Percentiles rank a stretch among this genome's conserved stretches.
Conservation (phyloP, 768 basidiomycete genomes). For the Lentinula aciculospora region DNA sequence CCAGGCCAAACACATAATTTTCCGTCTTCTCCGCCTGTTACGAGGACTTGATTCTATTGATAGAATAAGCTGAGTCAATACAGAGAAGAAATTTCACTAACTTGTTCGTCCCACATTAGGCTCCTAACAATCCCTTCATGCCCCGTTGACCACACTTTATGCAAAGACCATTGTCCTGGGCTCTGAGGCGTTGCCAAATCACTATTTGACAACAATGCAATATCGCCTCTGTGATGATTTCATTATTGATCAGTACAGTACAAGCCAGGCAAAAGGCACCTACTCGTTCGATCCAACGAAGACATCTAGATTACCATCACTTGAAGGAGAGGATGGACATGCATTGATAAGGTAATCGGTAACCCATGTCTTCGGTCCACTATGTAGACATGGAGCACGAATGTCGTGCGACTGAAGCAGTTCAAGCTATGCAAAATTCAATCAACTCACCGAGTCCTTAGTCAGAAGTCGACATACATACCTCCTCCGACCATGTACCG, state of each 20-base stretch:
- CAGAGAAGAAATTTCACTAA: constrained; percentile 14
- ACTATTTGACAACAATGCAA: constrained; percentile 45
- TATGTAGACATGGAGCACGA: constrained; percentile 57
- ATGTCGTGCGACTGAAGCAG: constrained; percentile 53
- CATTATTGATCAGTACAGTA: too few species aligned
- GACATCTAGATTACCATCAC: constrained; percentile 37
- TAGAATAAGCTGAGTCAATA: not conserved
- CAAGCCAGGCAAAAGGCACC: constrained; percentile 14
- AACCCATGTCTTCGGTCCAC: constrained; percentile 57
- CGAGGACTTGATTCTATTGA: constrained; percentile 30
- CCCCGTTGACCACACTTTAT: constrained; percentile 47
- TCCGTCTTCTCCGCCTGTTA: constrained; percentile 48
- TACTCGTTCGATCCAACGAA: constrained; percentile 77
- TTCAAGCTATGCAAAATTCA: constrained; percentile 44
- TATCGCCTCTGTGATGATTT: constrained; percentile 58
- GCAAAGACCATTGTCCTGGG: constrained; percentile 41
- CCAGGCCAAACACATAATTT: constrained; percentile 38
- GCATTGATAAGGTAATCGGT: constrained; percentile 70
- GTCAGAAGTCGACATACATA: constrained; percentile 18
- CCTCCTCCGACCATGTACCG: constrained; percentile 76
- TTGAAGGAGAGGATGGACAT: constrained; percentile 18
- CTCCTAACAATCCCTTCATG: constrained; percentile 56
- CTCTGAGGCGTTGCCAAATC: constrained; percentile 25
- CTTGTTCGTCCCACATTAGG: constrained; percentile 50
- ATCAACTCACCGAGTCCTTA: not conserved